Percentiles rank a stretch among this genome's conserved stretches.
These are phyloP conservation scores for Suaeda aralocaspica DNA, from an alignment of 148 eudicot genomes.

Conservation along the genomic window DNA sequence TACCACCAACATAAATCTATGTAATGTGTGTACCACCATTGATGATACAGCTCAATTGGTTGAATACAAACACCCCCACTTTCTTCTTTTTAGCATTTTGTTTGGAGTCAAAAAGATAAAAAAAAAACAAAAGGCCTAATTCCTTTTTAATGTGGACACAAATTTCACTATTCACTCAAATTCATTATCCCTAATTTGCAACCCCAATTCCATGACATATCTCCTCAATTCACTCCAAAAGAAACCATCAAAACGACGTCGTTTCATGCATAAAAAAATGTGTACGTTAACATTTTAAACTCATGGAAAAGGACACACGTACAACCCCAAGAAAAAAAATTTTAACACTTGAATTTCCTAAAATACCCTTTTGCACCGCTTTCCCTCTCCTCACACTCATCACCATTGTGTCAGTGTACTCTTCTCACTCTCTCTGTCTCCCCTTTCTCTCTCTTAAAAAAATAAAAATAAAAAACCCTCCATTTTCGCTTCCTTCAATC, in stretches of 20 bases:
- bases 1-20: neutral
- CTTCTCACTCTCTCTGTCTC: conserved; percentile 14
- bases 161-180: neutral
- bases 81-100: neutral
- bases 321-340: conserved; percentile 9
- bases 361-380: conserved; percentile 14
- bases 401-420: conserved; percentile 34
- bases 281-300: conserved; percentile 50
- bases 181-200: neutral
- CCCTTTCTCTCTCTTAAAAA: conserved; percentile 7
- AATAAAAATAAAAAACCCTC: too few species aligned
- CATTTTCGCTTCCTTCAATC: neutral
- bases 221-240: neutral
- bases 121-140: conserved; percentile 1
- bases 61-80: neutral
- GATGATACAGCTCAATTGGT: conserved; percentile 9
- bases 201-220: conserved; percentile 6
- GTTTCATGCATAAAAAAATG: conserved; percentile 32
- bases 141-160: neutral
- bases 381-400: conserved; percentile 16
- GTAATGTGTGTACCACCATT: too few species aligned
- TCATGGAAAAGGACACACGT: conserved; percentile 13
- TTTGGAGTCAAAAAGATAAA: conserved; percentile 1
- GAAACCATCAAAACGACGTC: conserved; percentile 15
- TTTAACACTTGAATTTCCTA: neutral